Conservation (phyloP, 2,329 filamentous ascomycete genomes). For the Aspergillus sp. region DNA sequence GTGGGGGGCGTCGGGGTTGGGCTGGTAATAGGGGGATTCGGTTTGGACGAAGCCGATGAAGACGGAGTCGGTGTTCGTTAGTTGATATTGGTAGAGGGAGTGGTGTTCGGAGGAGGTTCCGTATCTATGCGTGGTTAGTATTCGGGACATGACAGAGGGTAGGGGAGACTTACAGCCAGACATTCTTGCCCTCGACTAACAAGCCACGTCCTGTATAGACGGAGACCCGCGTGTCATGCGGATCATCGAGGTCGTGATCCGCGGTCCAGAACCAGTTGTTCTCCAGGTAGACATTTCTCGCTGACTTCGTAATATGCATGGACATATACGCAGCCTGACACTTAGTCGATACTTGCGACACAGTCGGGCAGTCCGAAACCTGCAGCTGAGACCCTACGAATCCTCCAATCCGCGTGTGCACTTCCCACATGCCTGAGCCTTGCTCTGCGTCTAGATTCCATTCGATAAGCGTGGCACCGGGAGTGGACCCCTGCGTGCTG, state of each 20-base stretch:
- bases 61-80: constrained; percentile 30
- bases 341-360: constrained; percentile 25
- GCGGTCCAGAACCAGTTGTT: constrained; percentile 49
- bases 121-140: constrained; percentile 19
- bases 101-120: constrained; percentile 44
- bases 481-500: constrained; percentile 58
- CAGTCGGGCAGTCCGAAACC: constrained; percentile 38
- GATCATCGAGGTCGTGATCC: constrained; percentile 52
- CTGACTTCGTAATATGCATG: constrained; percentile 30
- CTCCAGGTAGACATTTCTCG: constrained; percentile 39
- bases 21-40: constrained; percentile 37
- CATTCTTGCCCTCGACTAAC: constrained; percentile 40
- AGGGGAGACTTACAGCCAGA: constrained; percentile 29
- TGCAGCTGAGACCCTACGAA: constrained; percentile 45
- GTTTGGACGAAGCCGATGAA: constrained; percentile 33
- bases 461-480: constrained; percentile 64
- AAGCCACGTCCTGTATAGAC: constrained; percentile 50
- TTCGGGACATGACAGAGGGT: background rate
- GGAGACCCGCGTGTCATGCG: constrained; percentile 43
- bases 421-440: constrained; percentile 51
- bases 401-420: constrained; percentile 47
- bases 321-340: constrained; percentile 33
- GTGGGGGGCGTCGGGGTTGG: constrained; percentile 27
- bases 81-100: constrained; percentile 44
- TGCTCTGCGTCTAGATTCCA: constrained; percentile 58